Conservation (phyloP, 177 flowering plant species). For the Vitis hybrid region DNA sequence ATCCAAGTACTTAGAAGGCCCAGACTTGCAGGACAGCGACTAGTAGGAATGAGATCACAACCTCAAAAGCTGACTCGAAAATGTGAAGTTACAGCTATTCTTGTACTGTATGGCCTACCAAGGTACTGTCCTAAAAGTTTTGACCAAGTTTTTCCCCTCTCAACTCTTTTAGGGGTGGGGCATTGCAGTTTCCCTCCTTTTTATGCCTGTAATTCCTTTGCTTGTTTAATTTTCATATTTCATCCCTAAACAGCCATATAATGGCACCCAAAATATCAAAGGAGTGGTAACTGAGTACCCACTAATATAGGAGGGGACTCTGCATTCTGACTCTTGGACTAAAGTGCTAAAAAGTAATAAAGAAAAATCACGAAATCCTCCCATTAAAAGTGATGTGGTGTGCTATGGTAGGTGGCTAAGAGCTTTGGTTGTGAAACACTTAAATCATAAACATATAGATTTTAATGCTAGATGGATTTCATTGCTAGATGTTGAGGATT, state of each 20-base stretch:
- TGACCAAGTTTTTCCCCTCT: neutral
- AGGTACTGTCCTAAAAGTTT: constrained; percentile 43
- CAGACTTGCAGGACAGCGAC: constrained; percentile 60
- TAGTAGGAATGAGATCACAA: constrained; percentile 75
- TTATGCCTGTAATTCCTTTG: neutral
- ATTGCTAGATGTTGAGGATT: too few relatives aligned
- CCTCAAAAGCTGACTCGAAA: constrained; percentile 72
- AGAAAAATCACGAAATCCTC: too few relatives aligned
- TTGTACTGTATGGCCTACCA: constrained; percentile 90
- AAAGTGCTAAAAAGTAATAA: neutral
- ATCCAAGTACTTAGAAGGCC: constrained; percentile 65
- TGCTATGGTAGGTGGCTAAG: neutral
- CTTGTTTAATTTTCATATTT: neutral
- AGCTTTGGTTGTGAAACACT: neutral
- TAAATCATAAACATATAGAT: neutral
- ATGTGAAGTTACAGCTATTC: constrained; percentile 98
- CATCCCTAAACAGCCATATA: neutral
- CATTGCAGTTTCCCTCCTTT: neutral
- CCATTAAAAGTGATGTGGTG: neutral
- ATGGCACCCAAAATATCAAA: neutral
- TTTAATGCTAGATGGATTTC: too few relatives aligned
- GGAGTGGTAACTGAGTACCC: neutral
- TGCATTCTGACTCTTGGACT: neutral
- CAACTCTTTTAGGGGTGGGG: neutral
- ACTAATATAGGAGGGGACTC: neutral